Evolutionary conservation across 73 alveolate genomes (phyloP).

Genomic region (Paramecium sonneborni): DNA sequence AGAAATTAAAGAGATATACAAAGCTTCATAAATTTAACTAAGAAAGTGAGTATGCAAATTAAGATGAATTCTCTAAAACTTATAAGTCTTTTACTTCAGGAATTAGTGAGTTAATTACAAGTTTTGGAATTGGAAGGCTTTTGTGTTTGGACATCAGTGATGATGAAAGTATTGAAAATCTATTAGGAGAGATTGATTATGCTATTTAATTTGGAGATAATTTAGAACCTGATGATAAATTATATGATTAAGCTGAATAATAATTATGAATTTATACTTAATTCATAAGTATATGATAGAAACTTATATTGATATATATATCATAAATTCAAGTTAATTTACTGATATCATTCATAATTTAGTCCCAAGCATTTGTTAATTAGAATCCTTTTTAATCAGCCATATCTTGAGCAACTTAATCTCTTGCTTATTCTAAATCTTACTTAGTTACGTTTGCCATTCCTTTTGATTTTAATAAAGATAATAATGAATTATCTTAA

Average conservation of each 20-base stretch:
- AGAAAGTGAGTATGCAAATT: not conserved
- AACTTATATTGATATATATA: no score
- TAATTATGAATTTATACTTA: not conserved
- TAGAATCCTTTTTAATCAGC: not conserved
- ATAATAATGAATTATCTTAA: not conserved
- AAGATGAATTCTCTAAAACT: conserved; percentile 29
- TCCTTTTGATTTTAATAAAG: conserved; percentile 9
- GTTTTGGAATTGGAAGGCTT: not conserved
- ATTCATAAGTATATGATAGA: no score
- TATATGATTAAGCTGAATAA: conserved; percentile 58
- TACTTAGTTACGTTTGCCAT: not conserved
- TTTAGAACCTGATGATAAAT: conserved; percentile 66
- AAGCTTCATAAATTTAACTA: conserved; percentile 5
- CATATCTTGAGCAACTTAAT: not conserved
- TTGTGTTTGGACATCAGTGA: conserved; percentile 47
- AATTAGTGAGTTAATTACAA: not conserved
- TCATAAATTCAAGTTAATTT: not conserved
- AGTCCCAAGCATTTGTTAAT: conserved; percentile 9
- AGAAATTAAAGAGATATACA: conserved; percentile 23
- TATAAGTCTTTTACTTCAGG: conserved; percentile 50
- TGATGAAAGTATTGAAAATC: conserved; percentile 49
- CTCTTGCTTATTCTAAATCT: conserved; percentile 15
- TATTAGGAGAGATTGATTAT: conserved; percentile 58
- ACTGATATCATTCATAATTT: conserved; percentile 6
- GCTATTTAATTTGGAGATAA: conserved; percentile 61